Evolutionary conservation across 2,329 filamentous ascomycete genomes (phyloP), one percentile per base, ranked within the genome.

Genomic region (Gnomoniopsis smithogilvyi): DNA sequence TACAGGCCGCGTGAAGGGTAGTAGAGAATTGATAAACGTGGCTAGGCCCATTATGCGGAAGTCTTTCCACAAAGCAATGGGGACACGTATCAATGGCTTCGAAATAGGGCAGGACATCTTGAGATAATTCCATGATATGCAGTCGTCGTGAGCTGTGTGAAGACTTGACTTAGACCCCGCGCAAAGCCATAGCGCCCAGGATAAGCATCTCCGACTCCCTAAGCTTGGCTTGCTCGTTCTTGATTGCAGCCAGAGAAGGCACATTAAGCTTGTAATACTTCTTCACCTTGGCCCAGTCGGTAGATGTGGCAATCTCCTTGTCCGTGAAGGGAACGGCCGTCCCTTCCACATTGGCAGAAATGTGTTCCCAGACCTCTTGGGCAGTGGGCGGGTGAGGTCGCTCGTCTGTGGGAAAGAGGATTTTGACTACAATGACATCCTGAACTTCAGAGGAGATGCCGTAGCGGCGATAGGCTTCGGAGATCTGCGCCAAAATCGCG

Each of bases 391-490:
- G 66, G n/a, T 78, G 72, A 6, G 78, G 75, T 50, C 77, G 73
- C 36, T 74, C 70, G 2, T 69, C 67, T 50, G 77, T 73, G 0
- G 78, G 77, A 17, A 81, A 78, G 11, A 87, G 81, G 24, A 98
- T 80, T 71, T 97, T 98, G 68, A 97, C 80, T 7, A 91, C 86
- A 2, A 97, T 76, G n/a, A 99, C 74, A 65, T 87, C 74, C 48
- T 81, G 87, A 2, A 89, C 95, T 12, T 79, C 76, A 14, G 91
- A 84, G 0, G 83, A 79, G 59, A 98, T 87, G 51, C 95, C 95
- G 69, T 95, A 96, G 56, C 89, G 88, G 34, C 91, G 88, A 74
- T 98, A 98, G 0, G 92, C 88, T 66, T 97, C 93, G 54, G 92
- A 85, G 68, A 99, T 98, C 92, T 96, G 65, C 50, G 22, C 12